Base-by-base conservation (phyloP, 129 eudicot species). In the Mikania micrantha region DNA sequence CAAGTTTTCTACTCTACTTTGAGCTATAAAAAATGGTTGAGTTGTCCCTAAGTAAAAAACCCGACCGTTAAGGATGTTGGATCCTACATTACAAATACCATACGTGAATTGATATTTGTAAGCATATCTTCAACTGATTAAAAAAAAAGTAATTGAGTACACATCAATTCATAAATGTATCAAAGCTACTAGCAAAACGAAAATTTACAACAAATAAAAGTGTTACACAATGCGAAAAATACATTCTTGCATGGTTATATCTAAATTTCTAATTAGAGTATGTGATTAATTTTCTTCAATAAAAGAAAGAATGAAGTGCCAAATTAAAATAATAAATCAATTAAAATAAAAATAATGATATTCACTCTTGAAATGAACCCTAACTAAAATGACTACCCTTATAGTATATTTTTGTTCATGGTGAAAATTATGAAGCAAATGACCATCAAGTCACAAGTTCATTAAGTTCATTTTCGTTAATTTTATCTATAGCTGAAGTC, bases 401-500 rank as follows among this genome's bases (percentile, higher is more conserved):
- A 66, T 74, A 44, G 20, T 29, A 29, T 2, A 2, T 64, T 61
- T 67, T 42, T 58, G 22, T 3, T 66, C 27, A 34, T 44, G 39
- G n/a, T n/a, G 3, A 35, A 75, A 69, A 45, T 68, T 36, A 13
- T 59, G 70, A 75, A 75, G 70, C 36, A 68, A 28, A 47, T 67
- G 58, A 45, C 42, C 28, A 56, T 85, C 60, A 79, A 28, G 82
- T 81, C 41, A 86, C 83, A 58, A 89, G 80, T 40, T 79, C 78
- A 44, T 78, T 80, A 31, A 70, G 83, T 2, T 72, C 85, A 53
- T 48, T 76, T 57, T 87, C 87, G 29, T 83, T 80, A 57, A 42
- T 66, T 17, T 72, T 71, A 45, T 65, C 77, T 57, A 82, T 76
- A 29, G 84, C 67, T 65, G 66, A 47, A 9, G 98, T 88, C 50